A percentile compares a stretch with the other conserved stretches of the same genome.
Evolutionary conservation across 805 yeast genomes (phyloP).

Genomic region (Sugiyamaella floridensis): DNA sequence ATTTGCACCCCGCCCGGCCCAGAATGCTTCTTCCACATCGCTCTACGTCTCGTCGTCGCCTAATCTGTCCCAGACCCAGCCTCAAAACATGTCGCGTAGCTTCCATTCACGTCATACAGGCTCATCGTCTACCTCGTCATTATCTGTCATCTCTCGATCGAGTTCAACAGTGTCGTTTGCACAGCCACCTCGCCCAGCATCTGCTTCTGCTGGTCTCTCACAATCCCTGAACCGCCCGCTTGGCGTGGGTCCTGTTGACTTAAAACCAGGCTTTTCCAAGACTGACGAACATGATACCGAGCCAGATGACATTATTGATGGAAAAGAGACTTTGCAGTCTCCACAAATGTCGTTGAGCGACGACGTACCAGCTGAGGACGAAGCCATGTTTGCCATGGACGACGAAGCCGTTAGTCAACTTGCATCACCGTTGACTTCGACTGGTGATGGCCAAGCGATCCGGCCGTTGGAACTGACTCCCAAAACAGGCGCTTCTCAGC

Average conservation of each 20-base stretch:
- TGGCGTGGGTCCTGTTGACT: background rate
- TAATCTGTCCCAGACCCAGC: background rate
- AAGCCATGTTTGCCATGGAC: constrained; percentile 18
- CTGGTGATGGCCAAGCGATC: background rate
- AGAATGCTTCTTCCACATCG: constrained; percentile 1
- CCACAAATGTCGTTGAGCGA: constrained; percentile 7
- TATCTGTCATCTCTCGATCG: background rate
- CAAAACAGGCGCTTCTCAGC: background rate
- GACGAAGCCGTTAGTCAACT: constrained; percentile 5
- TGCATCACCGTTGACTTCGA: background rate
- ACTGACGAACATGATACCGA: background rate
- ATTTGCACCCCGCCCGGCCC: constrained; percentile 42
- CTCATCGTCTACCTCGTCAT: background rate
- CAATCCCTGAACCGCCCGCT: background rate
- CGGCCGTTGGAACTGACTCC: background rate
- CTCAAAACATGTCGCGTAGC: background rate
- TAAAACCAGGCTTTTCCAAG: background rate
- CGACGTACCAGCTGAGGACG: constrained; percentile 7
- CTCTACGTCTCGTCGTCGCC: background rate
- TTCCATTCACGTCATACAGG: background rate
- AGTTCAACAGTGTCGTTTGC: background rate
- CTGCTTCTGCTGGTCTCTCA: background rate
- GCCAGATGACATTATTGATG: background rate
- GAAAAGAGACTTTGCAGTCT: background rate
- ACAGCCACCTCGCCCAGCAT: background rate